Base-by-base conservation (phyloP, 1,284 basidiomycete species). In the Puccinia hordei region DNA sequence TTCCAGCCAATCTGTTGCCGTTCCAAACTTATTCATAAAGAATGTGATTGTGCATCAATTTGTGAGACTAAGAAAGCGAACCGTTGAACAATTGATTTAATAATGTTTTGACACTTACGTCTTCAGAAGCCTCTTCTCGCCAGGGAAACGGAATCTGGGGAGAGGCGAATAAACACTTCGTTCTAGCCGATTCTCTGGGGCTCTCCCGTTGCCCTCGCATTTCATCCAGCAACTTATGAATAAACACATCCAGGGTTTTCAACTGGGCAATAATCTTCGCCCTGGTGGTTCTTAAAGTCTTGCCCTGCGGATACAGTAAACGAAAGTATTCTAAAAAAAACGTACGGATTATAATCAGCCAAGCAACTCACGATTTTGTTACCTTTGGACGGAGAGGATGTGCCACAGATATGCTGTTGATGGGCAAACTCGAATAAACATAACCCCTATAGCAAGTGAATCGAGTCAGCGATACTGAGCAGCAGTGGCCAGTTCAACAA, bases 351-450 rank as follows among this genome's bases (percentile, higher is more conserved):
- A 27, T n/a, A 44, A 46, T 49, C 3, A 10, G 9, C 33, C 46
- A 24, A 38, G 15, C 24, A n/a, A 72, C 46, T 53, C 49, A 72
- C 51, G 33, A 51, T 8, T 33, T 38, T 38, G 51, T 72, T 72
- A 3, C 49, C 30, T 72, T 55, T 72, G 5, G 22, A 35, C n/a
- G 69, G 51, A 22, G 22, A 35, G 19, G 51, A 72, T 53, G 51
- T 38, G 51, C 27, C 13, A 30, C n/a, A 38, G 22, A 38, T 24
- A 24, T 35, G 12, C 15, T 72, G 49, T 24, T 24, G 13, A 33
- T 35, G n/a, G 9, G 69, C 69, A 17, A 72, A 55, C n/a, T 55
- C 49, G 51, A 72, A 72, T 17, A 72, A 55, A 38, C 69, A 72
- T 46, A 72, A 72, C 15, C 69, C 51, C 69, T n/a, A n/a, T 72